Evolutionary conservation across 352 stramenopile genomes (phyloP).

Genomic region (Phytophthora citricola): DNA sequence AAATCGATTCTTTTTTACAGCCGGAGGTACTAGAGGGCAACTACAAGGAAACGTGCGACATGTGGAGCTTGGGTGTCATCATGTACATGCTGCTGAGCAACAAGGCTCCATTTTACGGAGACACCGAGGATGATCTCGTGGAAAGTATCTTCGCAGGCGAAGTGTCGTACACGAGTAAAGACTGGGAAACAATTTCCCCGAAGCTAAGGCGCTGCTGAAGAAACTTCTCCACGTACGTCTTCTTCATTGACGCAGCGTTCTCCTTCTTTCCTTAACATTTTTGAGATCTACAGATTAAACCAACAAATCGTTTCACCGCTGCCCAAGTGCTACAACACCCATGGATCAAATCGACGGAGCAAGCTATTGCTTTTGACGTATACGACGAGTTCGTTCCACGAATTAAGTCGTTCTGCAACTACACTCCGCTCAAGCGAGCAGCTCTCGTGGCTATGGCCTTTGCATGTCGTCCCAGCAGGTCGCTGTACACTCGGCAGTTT

Average conservation of each 20-base stretch:
- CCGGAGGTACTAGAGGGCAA: conserved; percentile 74
- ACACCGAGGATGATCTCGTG: conserved; percentile 75
- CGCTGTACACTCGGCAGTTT: conserved; percentile 62
- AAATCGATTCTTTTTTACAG: conserved; percentile 33
- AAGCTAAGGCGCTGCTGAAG: conserved; percentile 76
- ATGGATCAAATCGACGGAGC: conserved; percentile 72
- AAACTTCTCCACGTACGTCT: conserved; percentile 72
- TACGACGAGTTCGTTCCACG: conserved; percentile 72
- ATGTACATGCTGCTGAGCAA: conserved; percentile 91
- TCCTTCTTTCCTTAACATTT: neutral
- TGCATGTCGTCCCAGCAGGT: conserved; percentile 69
- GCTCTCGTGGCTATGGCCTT: conserved; percentile 73
- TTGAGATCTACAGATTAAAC: conserved; percentile 41
- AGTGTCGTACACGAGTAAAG: conserved; percentile 52
- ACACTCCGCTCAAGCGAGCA: conserved; percentile 63
- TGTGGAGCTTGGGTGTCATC: conserved; percentile 86
- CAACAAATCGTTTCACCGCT: conserved; percentile 61
- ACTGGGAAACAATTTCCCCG: conserved; percentile 66
- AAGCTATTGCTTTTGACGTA: conserved; percentile 46
- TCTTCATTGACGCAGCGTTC: neutral
- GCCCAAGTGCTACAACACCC: conserved; percentile 69
- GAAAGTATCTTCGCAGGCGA: conserved; percentile 80
- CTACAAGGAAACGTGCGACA: conserved; percentile 78
- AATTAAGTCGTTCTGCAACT: conserved; percentile 73
- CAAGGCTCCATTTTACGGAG: conserved; percentile 68